Percentiles rank a stretch among this genome's conserved stretches.
Evolutionary conservation across 2,329 filamentous ascomycete species (phyloP).

Genomic region (Parafenestella ontariensis): DNA sequence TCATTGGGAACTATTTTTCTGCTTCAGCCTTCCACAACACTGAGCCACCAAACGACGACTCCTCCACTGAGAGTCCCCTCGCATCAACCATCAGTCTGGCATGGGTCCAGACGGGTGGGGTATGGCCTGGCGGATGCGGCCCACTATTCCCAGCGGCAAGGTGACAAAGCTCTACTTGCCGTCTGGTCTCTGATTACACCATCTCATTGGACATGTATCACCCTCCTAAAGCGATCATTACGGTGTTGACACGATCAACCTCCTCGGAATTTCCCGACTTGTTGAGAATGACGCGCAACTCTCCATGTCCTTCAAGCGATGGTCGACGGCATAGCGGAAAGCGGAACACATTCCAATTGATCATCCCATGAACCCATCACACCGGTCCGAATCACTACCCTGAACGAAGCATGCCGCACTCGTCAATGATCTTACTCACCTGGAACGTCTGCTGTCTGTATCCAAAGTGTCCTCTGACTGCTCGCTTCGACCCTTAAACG

Average conservation of each 20-base stretch:
- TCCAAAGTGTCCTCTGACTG: background rate
- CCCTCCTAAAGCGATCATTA: slow-evolving; percentile 6
- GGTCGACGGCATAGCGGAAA: background rate
- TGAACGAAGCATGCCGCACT: background rate
- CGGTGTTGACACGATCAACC: slow-evolving; percentile 3
- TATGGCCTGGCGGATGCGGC: slow-evolving; percentile 12
- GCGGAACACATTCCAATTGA: background rate
- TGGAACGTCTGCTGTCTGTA: background rate
- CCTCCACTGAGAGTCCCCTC: slow-evolving; percentile 4
- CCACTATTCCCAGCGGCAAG: slow-evolving; percentile 14
- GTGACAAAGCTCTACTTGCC: slow-evolving; percentile 12
- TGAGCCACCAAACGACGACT: slow-evolving; percentile 9
- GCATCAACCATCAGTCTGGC: slow-evolving; percentile 7
- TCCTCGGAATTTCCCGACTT: slow-evolving; percentile 3
- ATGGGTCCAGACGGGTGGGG: slow-evolving; percentile 12
- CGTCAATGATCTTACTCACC: background rate
- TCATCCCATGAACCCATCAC: background rate
- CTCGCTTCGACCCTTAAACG: background rate
- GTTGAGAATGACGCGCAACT: background rate
- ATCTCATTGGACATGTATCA: slow-evolving; percentile 9
- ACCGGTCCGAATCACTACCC: background rate
- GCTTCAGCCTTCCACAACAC: slow-evolving; percentile 14
- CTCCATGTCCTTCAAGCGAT: background rate
- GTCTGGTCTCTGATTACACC: background rate
- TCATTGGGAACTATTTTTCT: slow-evolving; percentile 13